These are phyloP conservation scores for Microcos paniculata DNA, from an alignment of 345 rosid genomes.

Conservation along the genomic window DNA sequence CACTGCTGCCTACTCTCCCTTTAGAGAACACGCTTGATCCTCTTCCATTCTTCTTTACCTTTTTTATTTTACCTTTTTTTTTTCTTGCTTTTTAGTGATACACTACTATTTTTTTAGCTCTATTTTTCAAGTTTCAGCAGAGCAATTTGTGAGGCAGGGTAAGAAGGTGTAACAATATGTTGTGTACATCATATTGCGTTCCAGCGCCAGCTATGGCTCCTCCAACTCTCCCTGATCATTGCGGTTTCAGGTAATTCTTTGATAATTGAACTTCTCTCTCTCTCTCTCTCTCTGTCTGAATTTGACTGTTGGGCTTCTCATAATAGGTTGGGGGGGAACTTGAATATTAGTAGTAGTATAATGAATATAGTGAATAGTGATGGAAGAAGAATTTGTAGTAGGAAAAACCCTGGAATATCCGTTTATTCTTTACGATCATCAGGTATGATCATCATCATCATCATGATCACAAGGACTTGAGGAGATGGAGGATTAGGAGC, in stretches of 20 bases:
- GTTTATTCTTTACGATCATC: conserved; percentile 73
- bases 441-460: conserved; percentile 74
- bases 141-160: conserved; percentile 1
- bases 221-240: conserved; percentile 23
- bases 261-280: not conserved
- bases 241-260: conserved; percentile 33
- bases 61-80: no score
- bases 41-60: conserved; percentile 6
- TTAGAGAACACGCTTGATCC: conserved; percentile 17
- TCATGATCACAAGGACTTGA: conserved; percentile 47
- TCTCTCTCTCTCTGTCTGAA: not conserved
- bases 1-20: conserved; percentile 10
- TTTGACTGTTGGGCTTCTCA: conserved; percentile 19
- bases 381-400: conserved; percentile 40
- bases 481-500: conserved; percentile 41
- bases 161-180: conserved; percentile 19
- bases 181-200: conserved; percentile 28
- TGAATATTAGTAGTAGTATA: conserved; percentile 8
- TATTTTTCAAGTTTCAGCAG: conserved; percentile 1
- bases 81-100: conserved; percentile 12
- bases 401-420: conserved; percentile 39
- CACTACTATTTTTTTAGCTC: conserved; percentile 12
- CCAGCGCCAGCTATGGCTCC: conserved; percentile 29
- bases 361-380: conserved; percentile 26
- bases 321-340: not conserved